A percentile compares a stretch with the other conserved stretches of the same genome.
Conservation (phyloP, 805 yeast genomes). For the Scheffersomyces stipitis region DNA sequence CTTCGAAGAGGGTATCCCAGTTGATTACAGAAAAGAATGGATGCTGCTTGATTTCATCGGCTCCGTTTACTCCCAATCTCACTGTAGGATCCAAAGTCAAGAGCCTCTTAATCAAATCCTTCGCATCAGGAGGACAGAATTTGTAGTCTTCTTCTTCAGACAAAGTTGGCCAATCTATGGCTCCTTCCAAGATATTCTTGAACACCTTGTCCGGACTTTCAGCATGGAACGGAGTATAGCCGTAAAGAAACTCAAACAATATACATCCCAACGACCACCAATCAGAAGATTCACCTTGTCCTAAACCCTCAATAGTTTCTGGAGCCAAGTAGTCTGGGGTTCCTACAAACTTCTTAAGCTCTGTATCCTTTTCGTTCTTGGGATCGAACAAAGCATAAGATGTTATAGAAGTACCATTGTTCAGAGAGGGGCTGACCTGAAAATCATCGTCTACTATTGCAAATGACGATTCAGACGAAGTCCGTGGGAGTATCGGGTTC, state of each 20-base stretch:
- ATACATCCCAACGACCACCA: constrained; percentile 99
- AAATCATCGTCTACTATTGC: constrained; percentile 53
- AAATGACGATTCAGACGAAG: constrained; percentile 59
- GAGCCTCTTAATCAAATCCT: constrained; percentile 66
- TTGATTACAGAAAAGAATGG: constrained; percentile 70
- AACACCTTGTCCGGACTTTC: constrained; percentile 77
- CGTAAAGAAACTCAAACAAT: constrained; percentile 89
- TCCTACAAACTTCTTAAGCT: constrained; percentile 76
- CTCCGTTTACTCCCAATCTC: constrained; percentile 78
- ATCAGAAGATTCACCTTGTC: constrained; percentile 84
- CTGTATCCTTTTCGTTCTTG: constrained; percentile 42
- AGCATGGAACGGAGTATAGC: constrained; percentile 94
- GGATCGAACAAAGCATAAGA: constrained; percentile 75
- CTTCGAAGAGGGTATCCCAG: constrained; percentile 72
- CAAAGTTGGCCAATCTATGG: constrained; percentile 82
- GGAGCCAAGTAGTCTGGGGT: constrained; percentile 98
- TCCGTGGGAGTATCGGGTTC: constrained; percentile 46
- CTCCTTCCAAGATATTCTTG: constrained; percentile 70
- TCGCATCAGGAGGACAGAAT: constrained; percentile 64
- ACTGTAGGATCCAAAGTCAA: constrained; percentile 61
- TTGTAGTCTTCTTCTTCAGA: constrained; percentile 51
- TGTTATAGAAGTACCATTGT: constrained; percentile 16
- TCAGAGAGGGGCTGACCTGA: constrained; percentile 28
- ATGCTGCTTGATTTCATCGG: constrained; percentile 75
- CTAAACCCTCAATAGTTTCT: constrained; percentile 83